Evolutionary conservation across 1,284 basidiomycete genomes (phyloP).

Genomic region (Sporisorium scitamineum): DNA sequence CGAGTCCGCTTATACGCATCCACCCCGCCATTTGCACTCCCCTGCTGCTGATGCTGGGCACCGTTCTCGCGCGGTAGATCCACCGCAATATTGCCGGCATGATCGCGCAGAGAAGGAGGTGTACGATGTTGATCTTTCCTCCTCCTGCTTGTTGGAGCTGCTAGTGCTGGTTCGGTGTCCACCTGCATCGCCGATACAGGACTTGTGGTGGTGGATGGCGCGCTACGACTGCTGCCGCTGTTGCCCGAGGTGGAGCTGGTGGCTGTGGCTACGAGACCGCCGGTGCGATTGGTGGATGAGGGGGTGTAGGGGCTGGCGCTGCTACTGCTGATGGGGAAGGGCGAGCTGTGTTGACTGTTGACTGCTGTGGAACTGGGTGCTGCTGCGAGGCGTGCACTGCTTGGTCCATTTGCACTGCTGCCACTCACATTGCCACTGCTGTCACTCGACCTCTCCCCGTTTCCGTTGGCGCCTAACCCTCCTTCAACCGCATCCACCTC

Average conservation of each 20-base stretch:
- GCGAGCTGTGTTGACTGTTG: conserved; percentile 37
- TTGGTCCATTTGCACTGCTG: conserved; percentile 2
- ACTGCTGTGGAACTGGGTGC: not conserved
- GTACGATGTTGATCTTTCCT: conserved; percentile 34
- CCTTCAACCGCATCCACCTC: conserved; percentile 1
- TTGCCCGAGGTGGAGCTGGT: not conserved
- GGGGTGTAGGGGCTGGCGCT: conserved; percentile 24
- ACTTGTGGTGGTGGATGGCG: not conserved
- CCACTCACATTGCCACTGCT: conserved; percentile 1
- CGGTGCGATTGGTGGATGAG: not conserved
- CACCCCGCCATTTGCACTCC: not conserved
- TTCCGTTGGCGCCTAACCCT: not conserved
- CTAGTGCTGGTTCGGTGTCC: conserved; percentile 1
- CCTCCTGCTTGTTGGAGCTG: conserved; percentile 2
- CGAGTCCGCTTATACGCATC: conserved; percentile 16
- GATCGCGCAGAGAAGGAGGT: conserved; percentile 17
- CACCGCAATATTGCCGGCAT: not conserved
- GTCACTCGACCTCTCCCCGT: conserved; percentile 2
- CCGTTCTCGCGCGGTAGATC: not conserved
- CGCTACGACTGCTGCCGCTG: not conserved
- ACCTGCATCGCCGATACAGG: conserved; percentile 29
- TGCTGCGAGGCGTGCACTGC: not conserved
- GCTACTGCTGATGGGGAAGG: conserved; percentile 28
- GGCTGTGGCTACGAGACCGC: not conserved
- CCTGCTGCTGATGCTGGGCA: not conserved